phyloP scores from a whole-genome alignment of 2,329 filamentous ascomycete species.

The Alternaria metachromatica region DNA sequence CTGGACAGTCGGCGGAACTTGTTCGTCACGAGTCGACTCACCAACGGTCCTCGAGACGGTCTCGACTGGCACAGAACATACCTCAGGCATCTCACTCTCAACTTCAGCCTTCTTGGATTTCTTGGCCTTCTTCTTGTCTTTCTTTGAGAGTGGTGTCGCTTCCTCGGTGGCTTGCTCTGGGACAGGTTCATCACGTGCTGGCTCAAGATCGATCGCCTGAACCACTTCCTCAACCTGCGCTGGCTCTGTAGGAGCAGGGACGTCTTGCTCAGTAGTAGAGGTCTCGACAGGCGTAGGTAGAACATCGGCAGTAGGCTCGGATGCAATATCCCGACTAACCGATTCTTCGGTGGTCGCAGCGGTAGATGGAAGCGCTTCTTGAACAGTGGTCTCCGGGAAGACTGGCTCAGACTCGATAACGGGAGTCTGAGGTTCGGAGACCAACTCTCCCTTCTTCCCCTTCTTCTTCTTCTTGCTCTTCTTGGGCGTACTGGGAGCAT shows the following conservation, averaged over 20 bases:
- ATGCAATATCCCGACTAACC: background rate
- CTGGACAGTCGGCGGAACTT: background rate
- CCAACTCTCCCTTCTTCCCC: conserved; percentile 29
- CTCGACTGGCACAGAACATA: conserved; percentile 6
- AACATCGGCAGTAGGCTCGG: background rate
- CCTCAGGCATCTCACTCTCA: conserved; percentile 6
- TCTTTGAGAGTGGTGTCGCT: conserved; percentile 22
- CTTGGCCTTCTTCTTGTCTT: conserved; percentile 35
- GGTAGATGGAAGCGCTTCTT: background rate
- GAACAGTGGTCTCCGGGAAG: conserved; percentile 2
- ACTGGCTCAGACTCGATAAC: conserved; percentile 10
- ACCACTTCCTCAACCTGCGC: background rate
- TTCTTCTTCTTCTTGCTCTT: conserved; percentile 42
- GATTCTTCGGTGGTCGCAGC: conserved; percentile 1
- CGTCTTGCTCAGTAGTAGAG: background rate
- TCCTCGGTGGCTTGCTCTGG: conserved; percentile 1
- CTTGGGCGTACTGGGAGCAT: conserved; percentile 20
- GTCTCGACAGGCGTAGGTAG: background rate
- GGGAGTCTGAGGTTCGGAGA: conserved; percentile 27
- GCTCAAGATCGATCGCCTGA: background rate
- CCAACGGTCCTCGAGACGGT: background rate
- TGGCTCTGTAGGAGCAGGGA: background rate
- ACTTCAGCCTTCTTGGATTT: conserved; percentile 25
- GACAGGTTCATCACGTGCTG: background rate
- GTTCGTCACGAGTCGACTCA: background rate